A percentile compares a stretch with the other conserved stretches of the same genome.
phyloP scores from a whole-genome alignment of 106 monocot species.

The Dendrobium nobile region DNA sequence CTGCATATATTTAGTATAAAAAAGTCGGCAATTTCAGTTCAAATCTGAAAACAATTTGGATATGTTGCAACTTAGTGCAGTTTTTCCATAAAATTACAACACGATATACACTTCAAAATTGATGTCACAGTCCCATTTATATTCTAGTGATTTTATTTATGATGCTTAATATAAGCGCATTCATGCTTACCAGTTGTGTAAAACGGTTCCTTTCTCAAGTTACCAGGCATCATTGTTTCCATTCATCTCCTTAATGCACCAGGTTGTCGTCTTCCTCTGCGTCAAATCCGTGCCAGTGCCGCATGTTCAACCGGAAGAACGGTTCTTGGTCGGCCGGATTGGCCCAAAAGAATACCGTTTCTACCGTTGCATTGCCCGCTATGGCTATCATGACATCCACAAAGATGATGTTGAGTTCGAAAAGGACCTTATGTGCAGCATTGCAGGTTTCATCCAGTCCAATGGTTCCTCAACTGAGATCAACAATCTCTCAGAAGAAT shows the following conservation, averaged over 20 bases:
- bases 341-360: conserved; percentile 73
- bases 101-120: too few relatives aligned
- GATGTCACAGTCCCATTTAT: too few relatives aligned
- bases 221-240: not conserved
- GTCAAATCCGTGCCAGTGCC: conserved; percentile 86
- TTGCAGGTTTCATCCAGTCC: conserved; percentile 78
- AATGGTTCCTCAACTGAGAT: conserved; percentile 17
- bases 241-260: not conserved
- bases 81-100: too few relatives aligned
- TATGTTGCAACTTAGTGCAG: too few relatives aligned
- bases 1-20: too few relatives aligned
- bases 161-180: too few relatives aligned
- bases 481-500: conserved; percentile 24
- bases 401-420: conserved; percentile 92
- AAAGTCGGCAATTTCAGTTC: too few relatives aligned
- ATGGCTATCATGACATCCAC: conserved; percentile 91
- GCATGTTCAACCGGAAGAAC: conserved; percentile 53
- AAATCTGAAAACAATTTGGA: too few relatives aligned
- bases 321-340: conserved; percentile 84
- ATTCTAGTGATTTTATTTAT: too few relatives aligned
- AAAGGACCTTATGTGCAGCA: conserved; percentile 83
- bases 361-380: conserved; percentile 86
- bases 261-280: conserved; percentile 95
- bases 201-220: not conserved
- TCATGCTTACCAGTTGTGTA: too few relatives aligned